These are phyloP conservation scores for Colletotrichum nymphaeae DNA, from an alignment of 2,329 filamentous ascomycete species.

Conservation along the genomic window DNA sequence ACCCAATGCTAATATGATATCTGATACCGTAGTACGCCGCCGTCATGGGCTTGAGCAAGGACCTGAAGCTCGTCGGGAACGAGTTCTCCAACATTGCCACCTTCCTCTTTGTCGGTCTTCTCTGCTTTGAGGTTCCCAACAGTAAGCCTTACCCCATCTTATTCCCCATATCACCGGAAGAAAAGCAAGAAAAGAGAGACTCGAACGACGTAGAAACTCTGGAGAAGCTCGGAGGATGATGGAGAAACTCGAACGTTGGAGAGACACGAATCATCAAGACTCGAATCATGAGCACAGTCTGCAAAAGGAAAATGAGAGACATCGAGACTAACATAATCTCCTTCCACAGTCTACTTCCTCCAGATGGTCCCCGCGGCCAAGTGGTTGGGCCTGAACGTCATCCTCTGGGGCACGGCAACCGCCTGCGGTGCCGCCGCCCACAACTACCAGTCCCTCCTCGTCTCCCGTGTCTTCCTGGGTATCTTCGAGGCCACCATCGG, in stretches of 20 bases:
- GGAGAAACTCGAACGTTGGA: background rate
- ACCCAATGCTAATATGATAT: constrained; percentile 1
- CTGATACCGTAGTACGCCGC: constrained; percentile 66
- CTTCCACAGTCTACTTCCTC: constrained; percentile 62
- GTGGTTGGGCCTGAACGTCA: constrained; percentile 69
- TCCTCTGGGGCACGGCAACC: constrained; percentile 68
- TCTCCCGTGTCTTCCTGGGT: constrained; percentile 68
- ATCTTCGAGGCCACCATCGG: constrained; percentile 71
- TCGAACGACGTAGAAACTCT: background rate
- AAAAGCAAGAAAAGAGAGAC: background rate
- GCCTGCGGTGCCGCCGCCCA: constrained; percentile 64
- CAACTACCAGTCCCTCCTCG: constrained; percentile 64
- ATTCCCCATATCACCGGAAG: background rate
- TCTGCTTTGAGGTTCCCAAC: constrained; percentile 70
- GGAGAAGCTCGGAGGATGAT: background rate
- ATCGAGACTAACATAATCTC: background rate
- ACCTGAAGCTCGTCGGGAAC: constrained; percentile 66
- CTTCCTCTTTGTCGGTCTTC: constrained; percentile 71
- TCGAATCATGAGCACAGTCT: background rate
- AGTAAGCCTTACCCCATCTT: constrained; percentile 49
- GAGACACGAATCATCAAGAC: background rate
- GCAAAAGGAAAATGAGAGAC: background rate
- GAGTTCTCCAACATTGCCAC: constrained; percentile 73
- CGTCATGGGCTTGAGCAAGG: constrained; percentile 71
- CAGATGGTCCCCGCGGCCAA: constrained; percentile 71